A percentile compares a stretch with the other conserved stretches of the same genome.
phyloP scores from a whole-genome alignment of 2,329 filamentous ascomycete species.

The Pseudofabraea citricarpa region DNA sequence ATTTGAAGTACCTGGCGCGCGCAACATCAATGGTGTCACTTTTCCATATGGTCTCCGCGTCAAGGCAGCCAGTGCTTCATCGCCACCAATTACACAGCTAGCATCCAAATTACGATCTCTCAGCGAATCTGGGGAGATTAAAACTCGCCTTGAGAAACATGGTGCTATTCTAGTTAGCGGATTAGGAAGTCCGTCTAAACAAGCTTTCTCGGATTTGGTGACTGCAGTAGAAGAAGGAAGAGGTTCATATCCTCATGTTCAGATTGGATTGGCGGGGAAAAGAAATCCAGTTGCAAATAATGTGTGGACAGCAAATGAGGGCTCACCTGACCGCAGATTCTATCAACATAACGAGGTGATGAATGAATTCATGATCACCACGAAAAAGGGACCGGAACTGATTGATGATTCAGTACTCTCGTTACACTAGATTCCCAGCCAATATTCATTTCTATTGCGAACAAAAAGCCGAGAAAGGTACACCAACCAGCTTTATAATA shows the following conservation, averaged over 20 bases:
- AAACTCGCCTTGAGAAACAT: neutral
- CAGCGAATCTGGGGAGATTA: neutral
- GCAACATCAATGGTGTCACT: neutral
- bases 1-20: neutral
- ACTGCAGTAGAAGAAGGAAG: neutral
- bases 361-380: neutral
- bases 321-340: neutral
- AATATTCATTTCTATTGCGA: constrained; percentile 2
- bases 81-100: neutral
- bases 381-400: neutral
- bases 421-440: constrained; percentile 1
- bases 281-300: constrained; percentile 1
- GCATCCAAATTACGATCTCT: neutral
- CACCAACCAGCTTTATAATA: neutral
- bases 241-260: neutral
- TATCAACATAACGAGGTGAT: constrained; percentile 2
- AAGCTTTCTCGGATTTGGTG: neutral
- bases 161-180: neutral
- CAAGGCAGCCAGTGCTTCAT: neutral
- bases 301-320: constrained; percentile 1
- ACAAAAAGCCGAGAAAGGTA: neutral
- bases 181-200: neutral
- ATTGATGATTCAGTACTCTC: neutral
- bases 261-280: constrained; percentile 1
- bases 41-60: neutral